Evolutionary conservation across 345 rosid genomes (phyloP), one percentile per base, ranked within the genome.

Genomic region (Acer campestre): DNA sequence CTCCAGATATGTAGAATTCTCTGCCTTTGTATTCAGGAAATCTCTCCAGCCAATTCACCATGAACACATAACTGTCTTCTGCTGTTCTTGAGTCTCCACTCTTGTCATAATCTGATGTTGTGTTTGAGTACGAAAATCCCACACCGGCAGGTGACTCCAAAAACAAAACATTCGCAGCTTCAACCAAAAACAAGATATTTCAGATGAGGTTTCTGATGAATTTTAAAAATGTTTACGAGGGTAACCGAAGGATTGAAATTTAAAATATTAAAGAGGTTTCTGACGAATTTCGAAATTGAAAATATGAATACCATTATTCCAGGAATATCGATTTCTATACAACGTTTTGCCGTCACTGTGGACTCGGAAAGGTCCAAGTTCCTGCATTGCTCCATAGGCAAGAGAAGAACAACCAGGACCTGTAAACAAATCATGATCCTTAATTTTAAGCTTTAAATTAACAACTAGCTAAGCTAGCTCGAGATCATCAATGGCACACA

Each of bases 131-230:
- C 0, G 97, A 93, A 84, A 89, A 95, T 20, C 99, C 99, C 1
- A 95, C 94, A 7, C 98, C 97, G 0, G 97, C 96, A 0, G 99
- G 99, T 1, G 96, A 91, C 81, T 95, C 99, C 23, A 95, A 61
- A 80, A 95, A 93, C 79, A 91, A 55, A 4, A 95, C 90, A 81
- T 92, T 95, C 16, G 97, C 98, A 75, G 84, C 95, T 90, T 78
- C 25, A 40, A 25, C 14, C 10, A 35, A 13, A 35, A 35, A 35
- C 38, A 35, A 35, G 38, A 35, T 16, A 73, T 38, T 31, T 16
- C 42, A 55, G 22, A 10, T 42, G 22, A 49, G 17, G 16, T 12
- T 49, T 49, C 55, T 49, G 3, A 49, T 18, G 1, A 49, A 49
- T 49, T 49, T 49, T 13, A 14, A 13, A 7, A 35, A 35, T 35